Conservation (phyloP, 2,329 filamentous ascomycete genomes). For the Colletotrichum theobromicola region DNA sequence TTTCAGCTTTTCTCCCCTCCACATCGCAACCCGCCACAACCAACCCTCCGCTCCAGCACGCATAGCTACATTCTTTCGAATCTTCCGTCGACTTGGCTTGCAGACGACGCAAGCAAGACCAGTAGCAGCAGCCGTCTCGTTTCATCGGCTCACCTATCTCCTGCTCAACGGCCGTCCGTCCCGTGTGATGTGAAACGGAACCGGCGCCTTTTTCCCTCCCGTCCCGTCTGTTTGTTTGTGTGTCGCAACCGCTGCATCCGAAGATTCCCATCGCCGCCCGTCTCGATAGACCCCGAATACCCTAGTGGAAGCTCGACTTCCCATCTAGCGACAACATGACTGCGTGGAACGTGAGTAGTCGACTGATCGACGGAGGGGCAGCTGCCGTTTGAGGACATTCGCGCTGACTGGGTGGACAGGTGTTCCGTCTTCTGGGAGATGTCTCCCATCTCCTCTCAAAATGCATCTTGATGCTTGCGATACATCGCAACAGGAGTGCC, state of each 20-base stretch:
- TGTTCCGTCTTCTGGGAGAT: conserved; percentile 82
- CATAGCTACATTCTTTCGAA: background rate
- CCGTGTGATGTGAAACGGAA: conserved; percentile 23
- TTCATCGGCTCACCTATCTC: background rate
- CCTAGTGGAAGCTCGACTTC: conserved; percentile 11
- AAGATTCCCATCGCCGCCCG: background rate
- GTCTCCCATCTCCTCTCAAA: conserved; percentile 86
- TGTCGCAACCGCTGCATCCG: conserved; percentile 7
- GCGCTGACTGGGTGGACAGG: conserved; percentile 37
- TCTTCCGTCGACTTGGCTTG: background rate
- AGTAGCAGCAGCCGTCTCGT: background rate
- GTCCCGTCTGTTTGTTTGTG: conserved; percentile 1
- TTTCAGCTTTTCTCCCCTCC: background rate
- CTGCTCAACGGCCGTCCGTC: background rate
- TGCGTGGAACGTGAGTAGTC: conserved; percentile 44
- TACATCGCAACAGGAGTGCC: conserved; percentile 85
- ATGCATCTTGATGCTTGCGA: conserved; percentile 87
- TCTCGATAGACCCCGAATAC: background rate
- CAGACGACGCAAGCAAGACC: background rate
- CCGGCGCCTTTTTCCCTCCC: background rate
- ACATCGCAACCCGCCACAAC: background rate
- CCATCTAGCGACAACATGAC: conserved; percentile 35
- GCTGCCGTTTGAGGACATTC: background rate
- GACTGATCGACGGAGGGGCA: background rate
- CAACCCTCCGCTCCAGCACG: background rate